Percentiles rank a stretch among this genome's conserved stretches.
These are phyloP conservation scores for Pseudogymnoascus sp. DNA, from an alignment of 2,329 filamentous ascomycete species.

Conservation along the genomic window DNA sequence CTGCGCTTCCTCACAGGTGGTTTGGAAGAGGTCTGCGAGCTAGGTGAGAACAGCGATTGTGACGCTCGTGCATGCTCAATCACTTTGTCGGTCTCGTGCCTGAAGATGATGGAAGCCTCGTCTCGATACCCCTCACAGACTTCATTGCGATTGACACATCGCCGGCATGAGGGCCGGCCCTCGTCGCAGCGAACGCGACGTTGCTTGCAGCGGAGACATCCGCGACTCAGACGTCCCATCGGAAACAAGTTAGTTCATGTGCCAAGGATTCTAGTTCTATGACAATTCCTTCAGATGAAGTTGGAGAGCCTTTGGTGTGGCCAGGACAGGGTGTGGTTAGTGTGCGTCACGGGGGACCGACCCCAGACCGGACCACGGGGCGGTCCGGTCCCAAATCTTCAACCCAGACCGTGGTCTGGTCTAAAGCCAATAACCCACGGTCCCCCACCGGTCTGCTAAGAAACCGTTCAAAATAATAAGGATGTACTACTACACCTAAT, in stretches of 20 bases:
- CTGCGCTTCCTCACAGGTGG: slow-evolving; percentile 7
- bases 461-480: too few relatives aligned
- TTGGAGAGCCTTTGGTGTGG: background rate
- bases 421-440: too few relatives aligned
- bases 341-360: too few relatives aligned
- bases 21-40: slow-evolving; percentile 13
- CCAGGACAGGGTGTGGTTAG: background rate
- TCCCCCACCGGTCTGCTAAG: too few relatives aligned
- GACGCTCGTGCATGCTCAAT: background rate
- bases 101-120: slow-evolving; percentile 30
- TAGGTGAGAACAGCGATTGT: background rate
- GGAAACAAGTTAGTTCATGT: background rate
- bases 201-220: slow-evolving; percentile 28
- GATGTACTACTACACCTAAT: too few relatives aligned
- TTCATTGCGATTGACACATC: slow-evolving; percentile 31
- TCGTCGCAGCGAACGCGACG: slow-evolving; percentile 26
- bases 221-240: slow-evolving; percentile 19
- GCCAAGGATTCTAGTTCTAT: background rate
- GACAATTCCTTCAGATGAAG: background rate
- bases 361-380: too few relatives aligned
- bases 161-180: slow-evolving; percentile 29
- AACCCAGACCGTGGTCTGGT: too few relatives aligned
- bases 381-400: too few relatives aligned
- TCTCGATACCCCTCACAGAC: slow-evolving; percentile 33
- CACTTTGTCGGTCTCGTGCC: slow-evolving; percentile 29